phyloP scores from a whole-genome alignment of 192 early-diverging fungal genomes.

The Backusella circina region DNA sequence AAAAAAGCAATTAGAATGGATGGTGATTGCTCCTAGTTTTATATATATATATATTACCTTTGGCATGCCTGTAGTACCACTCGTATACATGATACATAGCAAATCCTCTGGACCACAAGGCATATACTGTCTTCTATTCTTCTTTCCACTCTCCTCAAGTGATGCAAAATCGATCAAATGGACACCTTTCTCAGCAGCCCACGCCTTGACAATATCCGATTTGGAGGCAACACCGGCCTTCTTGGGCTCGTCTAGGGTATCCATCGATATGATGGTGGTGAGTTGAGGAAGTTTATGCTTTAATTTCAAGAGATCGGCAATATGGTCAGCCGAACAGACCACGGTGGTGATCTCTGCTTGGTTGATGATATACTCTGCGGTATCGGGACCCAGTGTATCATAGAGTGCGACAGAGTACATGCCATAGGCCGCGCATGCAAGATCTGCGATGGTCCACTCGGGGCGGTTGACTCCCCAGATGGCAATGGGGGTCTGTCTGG shows the following conservation, averaged over 20 bases:
- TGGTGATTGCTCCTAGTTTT: neutral
- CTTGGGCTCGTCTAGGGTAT: constrained; percentile 27
- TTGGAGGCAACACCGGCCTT: neutral
- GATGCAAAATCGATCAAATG: constrained; percentile 37
- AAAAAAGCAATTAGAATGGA: neutral
- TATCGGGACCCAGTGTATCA: constrained; percentile 86
- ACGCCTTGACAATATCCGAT: constrained; percentile 22
- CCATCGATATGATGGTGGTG: constrained; percentile 70
- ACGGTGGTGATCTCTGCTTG: constrained; percentile 80
- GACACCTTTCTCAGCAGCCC: constrained; percentile 42
- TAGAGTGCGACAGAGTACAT: constrained; percentile 76
- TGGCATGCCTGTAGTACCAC: constrained; percentile 78
- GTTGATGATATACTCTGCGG: constrained; percentile 82
- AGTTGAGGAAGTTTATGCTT: constrained; percentile 54
- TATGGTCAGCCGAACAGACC: constrained; percentile 44
- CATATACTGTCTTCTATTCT: constrained; percentile 46
- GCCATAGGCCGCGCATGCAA: constrained; percentile 56
- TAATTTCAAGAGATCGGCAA: constrained; percentile 45
- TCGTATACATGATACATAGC: constrained; percentile 74
- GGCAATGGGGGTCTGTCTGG: neutral
- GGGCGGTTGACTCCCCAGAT: constrained; percentile 29
- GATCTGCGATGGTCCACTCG: constrained; percentile 70
- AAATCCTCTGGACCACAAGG: constrained; percentile 66
- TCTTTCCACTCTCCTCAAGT: constrained; percentile 52
- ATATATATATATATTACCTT: neutral